Conservation (phyloP, 1,139 yeast species). For the Nakaseomyces bracarensis region DNA sequence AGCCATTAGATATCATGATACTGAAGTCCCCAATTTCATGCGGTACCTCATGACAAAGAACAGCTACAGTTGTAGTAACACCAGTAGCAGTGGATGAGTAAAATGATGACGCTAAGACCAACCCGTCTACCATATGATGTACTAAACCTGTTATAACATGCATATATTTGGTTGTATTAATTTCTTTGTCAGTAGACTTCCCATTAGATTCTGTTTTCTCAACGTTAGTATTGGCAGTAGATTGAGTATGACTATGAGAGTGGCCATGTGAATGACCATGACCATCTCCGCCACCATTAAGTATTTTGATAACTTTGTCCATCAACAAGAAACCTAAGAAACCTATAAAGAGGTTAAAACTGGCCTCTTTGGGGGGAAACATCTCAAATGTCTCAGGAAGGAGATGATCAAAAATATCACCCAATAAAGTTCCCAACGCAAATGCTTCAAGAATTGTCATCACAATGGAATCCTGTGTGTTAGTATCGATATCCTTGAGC, state of each 20-base stretch:
- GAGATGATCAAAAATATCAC: slow-evolving; percentile 59
- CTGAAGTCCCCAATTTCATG: slow-evolving; percentile 73
- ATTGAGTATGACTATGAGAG: slow-evolving; percentile 13
- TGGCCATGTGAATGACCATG: slow-evolving; percentile 39
- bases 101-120: slow-evolving; percentile 60
- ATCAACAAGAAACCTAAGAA: slow-evolving; percentile 46
- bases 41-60: slow-evolving; percentile 64
- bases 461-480: slow-evolving; percentile 38
- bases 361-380: slow-evolving; percentile 18
- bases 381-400: slow-evolving; percentile 41
- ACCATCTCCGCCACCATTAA: slow-evolving; percentile 30
- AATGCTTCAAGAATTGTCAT: slow-evolving; percentile 49
- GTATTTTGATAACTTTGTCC: slow-evolving; percentile 48
- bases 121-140: slow-evolving; percentile 64
- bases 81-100: slow-evolving; percentile 50
- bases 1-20: slow-evolving; percentile 54
- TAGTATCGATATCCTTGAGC: slow-evolving; percentile 22
- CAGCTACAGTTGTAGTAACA: slow-evolving; percentile 55
- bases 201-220: background rate
- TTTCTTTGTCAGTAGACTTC: slow-evolving; percentile 7
- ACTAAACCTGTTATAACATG: slow-evolving; percentile 58
- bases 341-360: slow-evolving; percentile 48
- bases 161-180: slow-evolving; percentile 32
- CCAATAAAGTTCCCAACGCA: slow-evolving; percentile 63
- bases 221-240: background rate